phyloP scores from a whole-genome alignment of 2,329 filamentous ascomycete species.

The Phoma sp. region DNA sequence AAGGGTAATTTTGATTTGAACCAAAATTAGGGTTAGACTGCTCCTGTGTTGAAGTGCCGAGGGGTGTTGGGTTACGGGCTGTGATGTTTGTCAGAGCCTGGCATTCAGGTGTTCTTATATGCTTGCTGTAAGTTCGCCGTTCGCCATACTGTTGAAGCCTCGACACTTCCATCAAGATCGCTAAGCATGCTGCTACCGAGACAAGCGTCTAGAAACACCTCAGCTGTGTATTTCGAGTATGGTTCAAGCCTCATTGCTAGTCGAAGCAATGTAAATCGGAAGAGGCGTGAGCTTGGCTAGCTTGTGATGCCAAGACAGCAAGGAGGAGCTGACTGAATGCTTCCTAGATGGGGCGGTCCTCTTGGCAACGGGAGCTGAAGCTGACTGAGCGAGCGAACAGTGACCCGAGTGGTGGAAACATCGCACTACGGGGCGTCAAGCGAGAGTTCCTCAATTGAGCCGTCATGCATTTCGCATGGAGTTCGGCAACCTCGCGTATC shows the following conservation, averaged over 20 bases:
- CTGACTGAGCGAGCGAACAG: not conserved
- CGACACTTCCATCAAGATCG: not conserved
- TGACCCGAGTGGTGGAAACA: too few species aligned
- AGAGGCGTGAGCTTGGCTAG: conserved; percentile 4
- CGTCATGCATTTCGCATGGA: too few species aligned
- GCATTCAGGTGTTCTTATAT: conserved; percentile 1
- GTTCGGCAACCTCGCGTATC: too few species aligned
- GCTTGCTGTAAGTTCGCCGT: not conserved
- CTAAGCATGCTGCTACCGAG: not conserved
- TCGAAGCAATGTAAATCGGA: conserved; percentile 1
- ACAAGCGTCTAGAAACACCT: not conserved
- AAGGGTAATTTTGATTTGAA: too few species aligned
- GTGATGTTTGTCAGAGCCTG: not conserved
- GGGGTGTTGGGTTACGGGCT: not conserved
- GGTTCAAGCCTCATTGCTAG: not conserved
- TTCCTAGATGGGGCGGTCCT: too few species aligned
- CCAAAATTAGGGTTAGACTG: too few species aligned
- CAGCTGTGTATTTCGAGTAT: not conserved
- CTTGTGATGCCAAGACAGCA: not conserved
- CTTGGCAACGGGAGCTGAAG: not conserved
- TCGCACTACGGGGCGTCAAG: too few species aligned
- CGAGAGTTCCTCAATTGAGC: too few species aligned
- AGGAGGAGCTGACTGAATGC: not conserved
- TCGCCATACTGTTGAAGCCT: not conserved
- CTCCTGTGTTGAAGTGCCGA: not conserved